Base-by-base conservation (phyloP, 257 asterid species). In the Solanum stenotomum region DNA sequence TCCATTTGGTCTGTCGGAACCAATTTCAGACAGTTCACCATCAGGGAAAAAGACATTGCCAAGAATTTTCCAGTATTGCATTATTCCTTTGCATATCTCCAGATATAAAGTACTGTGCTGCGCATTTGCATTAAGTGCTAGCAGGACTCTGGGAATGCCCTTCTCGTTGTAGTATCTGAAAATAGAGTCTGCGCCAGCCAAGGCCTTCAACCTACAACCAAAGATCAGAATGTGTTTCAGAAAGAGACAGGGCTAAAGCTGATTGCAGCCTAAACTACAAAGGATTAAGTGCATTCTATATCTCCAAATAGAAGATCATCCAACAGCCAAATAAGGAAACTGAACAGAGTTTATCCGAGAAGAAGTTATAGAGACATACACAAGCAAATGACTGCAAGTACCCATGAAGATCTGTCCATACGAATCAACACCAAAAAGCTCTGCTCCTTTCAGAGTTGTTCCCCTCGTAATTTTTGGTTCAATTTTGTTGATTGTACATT, bases 371-470 rank as follows among this genome's bases (percentile, higher is more conserved):
- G 92, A 87, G 87, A 90, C 98, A 87, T 96, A 96, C 98, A 96
- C 94, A 29, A 96, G 98, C 90, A 96, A 94, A 93, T 94, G 96
- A 93, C 94, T 95, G 86, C 95, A 95, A 44, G 96, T 88, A 84
- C 96, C 98, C 65, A 95, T 85, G 89, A 95, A 95, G 49, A 89
- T 93, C 90, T 93, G 96, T 85, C 88, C 89, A 52, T 93, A 93
- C 29, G 91, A 91, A 91, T 96, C 98, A 4, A 92, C 90, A 70
- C 98, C 98, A 67, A 94, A 96, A 90, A 89, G 75, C 63, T 90
- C 87, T 65, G 96, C 98, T 91, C 96, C 98, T 88, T 91, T 90
- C 83, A 96, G 90, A 86, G 93, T 34, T 72, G 95, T 91, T 78
- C 92, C 94, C 86, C 87, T 90, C 87, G 71, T 59, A 40, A 90